phyloP scores from a whole-genome alignment of 768 basidiomycete genomes.

The Xerocomellus dryophilus region DNA sequence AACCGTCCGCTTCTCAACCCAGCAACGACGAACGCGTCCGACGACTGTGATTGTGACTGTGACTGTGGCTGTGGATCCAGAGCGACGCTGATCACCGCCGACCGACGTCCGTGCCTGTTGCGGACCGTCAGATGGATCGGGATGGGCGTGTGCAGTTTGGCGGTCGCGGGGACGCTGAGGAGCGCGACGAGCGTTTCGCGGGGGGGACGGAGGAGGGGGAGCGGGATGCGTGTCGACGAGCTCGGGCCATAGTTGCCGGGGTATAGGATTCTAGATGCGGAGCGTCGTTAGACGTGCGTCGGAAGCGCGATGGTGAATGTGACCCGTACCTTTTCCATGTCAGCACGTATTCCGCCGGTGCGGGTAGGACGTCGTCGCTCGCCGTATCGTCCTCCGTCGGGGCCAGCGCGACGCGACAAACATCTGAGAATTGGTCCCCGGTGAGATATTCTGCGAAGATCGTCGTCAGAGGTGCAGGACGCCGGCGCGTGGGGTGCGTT shows the following conservation, averaged over 20 bases:
- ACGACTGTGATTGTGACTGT: constrained; percentile 2
- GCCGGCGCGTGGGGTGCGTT: too few species aligned
- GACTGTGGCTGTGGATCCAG: constrained; percentile 56
- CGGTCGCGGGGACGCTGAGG: constrained; percentile 58
- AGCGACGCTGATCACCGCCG: constrained; percentile 68
- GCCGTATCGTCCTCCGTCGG: constrained; percentile 38
- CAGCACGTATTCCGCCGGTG: constrained; percentile 59
- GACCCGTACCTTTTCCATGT: constrained; percentile 59
- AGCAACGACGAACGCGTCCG: constrained; percentile 78
- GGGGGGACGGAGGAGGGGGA: constrained; percentile 65
- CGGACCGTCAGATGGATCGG: constrained; percentile 57
- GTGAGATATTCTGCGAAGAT: constrained; percentile 50
- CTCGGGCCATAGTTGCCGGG: constrained; percentile 43
- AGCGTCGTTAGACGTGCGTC: not conserved
- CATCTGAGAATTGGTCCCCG: constrained; percentile 62
- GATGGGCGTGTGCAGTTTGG: constrained; percentile 60
- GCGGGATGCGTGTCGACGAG: constrained; percentile 47
- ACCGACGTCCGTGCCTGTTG: constrained; percentile 59
- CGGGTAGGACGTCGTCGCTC: constrained; percentile 36
- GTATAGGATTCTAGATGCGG: constrained; percentile 41
- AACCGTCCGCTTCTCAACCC: constrained; percentile 67
- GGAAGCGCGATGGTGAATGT: not conserved
- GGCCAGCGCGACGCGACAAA: constrained; percentile 50
- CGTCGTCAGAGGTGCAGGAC: not conserved
- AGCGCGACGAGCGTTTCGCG: constrained; percentile 63